Evolutionary conservation across 140 eudicot genomes (phyloP).

Genomic region (Anethum foeniculum): DNA sequence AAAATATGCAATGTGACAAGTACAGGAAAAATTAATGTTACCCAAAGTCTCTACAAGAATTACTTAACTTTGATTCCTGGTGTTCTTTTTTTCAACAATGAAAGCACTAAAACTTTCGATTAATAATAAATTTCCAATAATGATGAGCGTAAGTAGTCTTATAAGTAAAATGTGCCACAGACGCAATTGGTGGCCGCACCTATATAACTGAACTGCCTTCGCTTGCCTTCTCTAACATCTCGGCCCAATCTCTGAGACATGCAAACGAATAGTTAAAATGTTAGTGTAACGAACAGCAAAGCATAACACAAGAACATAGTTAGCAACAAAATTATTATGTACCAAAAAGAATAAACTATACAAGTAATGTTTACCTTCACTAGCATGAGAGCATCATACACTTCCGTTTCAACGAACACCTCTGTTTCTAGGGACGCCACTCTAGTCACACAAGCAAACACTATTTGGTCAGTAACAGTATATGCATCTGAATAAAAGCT

Average conservation of each 20-base stretch:
- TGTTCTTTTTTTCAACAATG: neutral
- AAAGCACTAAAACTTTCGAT: neutral
- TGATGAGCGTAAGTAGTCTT: neutral
- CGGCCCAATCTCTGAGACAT: slow-evolving; percentile 70
- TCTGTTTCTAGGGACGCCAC: slow-evolving; percentile 49
- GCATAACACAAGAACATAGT: slow-evolving; percentile 3
- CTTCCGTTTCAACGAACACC: slow-evolving; percentile 32
- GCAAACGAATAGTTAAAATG: slow-evolving; percentile 18
- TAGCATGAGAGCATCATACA: slow-evolving; percentile 70
- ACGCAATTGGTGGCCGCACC: slow-evolving; percentile 28
- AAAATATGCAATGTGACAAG: neutral
- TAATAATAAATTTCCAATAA: neutral
- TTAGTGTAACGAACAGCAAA: neutral
- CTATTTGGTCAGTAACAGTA: no score
- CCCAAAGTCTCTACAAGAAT: neutral
- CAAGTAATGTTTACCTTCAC: slow-evolving; percentile 53
- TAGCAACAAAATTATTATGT: neutral
- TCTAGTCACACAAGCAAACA: slow-evolving; percentile 27
- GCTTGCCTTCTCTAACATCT: slow-evolving; percentile 92
- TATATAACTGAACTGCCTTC: slow-evolving; percentile 85
- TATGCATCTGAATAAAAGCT: neutral
- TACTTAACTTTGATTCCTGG: neutral
- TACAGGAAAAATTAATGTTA: neutral
- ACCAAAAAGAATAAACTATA: no score
- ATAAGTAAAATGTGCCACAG: neutral